phyloP scores from a whole-genome alignment of 1,139 yeast genomes.

The Yamadazyma sp. region DNA sequence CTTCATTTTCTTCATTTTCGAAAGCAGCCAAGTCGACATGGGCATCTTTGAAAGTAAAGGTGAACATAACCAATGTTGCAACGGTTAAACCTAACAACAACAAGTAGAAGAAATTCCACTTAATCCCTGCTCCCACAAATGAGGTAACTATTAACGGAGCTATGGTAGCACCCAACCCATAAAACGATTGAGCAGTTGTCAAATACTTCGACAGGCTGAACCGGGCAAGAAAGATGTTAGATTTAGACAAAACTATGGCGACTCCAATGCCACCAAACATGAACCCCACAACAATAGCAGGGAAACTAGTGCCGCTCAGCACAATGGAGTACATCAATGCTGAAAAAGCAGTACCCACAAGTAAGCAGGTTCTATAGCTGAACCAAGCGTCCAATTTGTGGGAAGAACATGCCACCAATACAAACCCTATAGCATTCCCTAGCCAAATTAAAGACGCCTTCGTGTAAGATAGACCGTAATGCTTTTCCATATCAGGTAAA shows the following conservation, averaged over 20 bases:
- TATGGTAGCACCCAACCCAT: slow-evolving; percentile 63
- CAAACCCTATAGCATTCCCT: slow-evolving; percentile 45
- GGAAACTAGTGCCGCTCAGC: slow-evolving; percentile 32
- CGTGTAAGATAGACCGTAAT: slow-evolving; percentile 36
- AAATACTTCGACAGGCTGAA: slow-evolving; percentile 48
- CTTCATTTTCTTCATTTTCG: slow-evolving; percentile 17
- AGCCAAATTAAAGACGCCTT: slow-evolving; percentile 47
- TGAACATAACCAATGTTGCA: slow-evolving; percentile 24
- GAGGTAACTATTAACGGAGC: slow-evolving; percentile 60
- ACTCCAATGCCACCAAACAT: slow-evolving; percentile 60
- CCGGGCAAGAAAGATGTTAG: slow-evolving; percentile 56
- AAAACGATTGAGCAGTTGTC: slow-evolving; percentile 57
- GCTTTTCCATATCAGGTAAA: slow-evolving; percentile 41
- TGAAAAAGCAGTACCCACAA: slow-evolving; percentile 34
- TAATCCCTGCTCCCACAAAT: slow-evolving; percentile 44
- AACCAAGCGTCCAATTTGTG: slow-evolving; percentile 39
- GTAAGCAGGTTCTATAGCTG: slow-evolving; percentile 38
- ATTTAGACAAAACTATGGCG: slow-evolving; percentile 54
- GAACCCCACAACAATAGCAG: slow-evolving; percentile 52
- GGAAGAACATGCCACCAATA: slow-evolving; percentile 36
- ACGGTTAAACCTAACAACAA: slow-evolving; percentile 43
- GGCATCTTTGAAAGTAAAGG: slow-evolving; percentile 39
- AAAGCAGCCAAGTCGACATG: slow-evolving; percentile 41
- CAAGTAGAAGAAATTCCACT: slow-evolving; percentile 56
- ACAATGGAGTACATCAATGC: slow-evolving; percentile 39